Percentiles rank a stretch among this genome's conserved stretches.
Conservation (phyloP, 768 basidiomycete genomes). For the Mycena belliarum region DNA sequence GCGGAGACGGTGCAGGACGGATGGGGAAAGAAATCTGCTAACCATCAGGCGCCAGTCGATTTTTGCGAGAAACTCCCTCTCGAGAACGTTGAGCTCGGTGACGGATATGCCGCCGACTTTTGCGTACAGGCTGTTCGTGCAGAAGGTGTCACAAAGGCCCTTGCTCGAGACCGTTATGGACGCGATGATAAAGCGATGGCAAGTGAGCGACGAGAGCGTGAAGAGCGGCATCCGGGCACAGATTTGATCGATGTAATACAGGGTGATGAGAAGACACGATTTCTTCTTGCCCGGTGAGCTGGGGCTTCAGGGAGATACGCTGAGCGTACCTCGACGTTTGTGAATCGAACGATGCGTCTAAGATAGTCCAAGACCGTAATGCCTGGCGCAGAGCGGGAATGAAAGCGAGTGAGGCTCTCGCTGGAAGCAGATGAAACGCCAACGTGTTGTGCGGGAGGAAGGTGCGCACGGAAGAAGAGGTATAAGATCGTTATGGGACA, state of each 20-base stretch:
- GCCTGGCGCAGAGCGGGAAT: conserved; percentile 86
- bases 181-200: conserved; percentile 96
- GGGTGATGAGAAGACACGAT: conserved; percentile 76
- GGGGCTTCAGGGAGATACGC: conserved; percentile 2
- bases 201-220: conserved; percentile 93
- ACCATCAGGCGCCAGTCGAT: conserved; percentile 97
- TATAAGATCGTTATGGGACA: conserved; percentile 95
- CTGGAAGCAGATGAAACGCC: conserved; percentile 43
- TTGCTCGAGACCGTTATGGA: conserved; percentile 92
- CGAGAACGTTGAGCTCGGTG: conserved; percentile 89
- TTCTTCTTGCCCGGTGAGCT: conserved; percentile 45
- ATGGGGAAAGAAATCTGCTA: conserved; percentile 41
- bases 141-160: conserved; percentile 93
- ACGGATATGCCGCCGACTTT: conserved; percentile 94
- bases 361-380: conserved; percentile 93
- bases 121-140: conserved; percentile 92
- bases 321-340: conserved; percentile 85
- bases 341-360: conserved; percentile 89
- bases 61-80: conserved; percentile 87
- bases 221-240: conserved; percentile 85
- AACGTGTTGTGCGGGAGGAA: conserved; percentile 1
- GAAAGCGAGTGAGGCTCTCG: conserved; percentile 92
- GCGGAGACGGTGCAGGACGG: conserved; percentile 15
- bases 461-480: conserved; percentile 76
- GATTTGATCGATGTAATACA: conserved; percentile 93